phyloP scores from a whole-genome alignment of 306 rosid species.

The Pterocarpus santalinus region DNA sequence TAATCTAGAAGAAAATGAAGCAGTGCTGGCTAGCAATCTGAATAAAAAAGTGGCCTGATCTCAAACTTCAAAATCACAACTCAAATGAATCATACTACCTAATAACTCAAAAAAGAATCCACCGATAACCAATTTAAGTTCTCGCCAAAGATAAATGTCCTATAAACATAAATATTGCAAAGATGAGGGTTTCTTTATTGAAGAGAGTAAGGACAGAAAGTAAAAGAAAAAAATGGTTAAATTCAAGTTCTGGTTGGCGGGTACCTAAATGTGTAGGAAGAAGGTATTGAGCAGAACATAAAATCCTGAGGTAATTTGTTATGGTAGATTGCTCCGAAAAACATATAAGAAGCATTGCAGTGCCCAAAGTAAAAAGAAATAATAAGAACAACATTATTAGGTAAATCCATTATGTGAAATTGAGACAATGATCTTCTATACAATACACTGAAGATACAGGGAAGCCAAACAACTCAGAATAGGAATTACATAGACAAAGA shows the following conservation, averaged over 20 bases:
- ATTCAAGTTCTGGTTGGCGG: background rate
- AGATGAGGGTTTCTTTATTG: background rate
- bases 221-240: background rate
- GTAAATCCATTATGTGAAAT: slow-evolving; percentile 19
- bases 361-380: slow-evolving; percentile 24
- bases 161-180: background rate
- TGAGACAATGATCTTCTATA: slow-evolving; percentile 19
- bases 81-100: background rate
- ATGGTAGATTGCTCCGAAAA: background rate
- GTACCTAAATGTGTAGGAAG: background rate
- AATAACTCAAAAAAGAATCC: slow-evolving; percentile 10
- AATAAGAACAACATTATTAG: slow-evolving; percentile 12
- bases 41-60: slow-evolving; percentile 6
- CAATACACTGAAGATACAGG: slow-evolving; percentile 25
- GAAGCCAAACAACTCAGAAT: slow-evolving; percentile 31
- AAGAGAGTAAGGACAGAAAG: slow-evolving; percentile 8
- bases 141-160: background rate
- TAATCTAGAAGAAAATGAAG: background rate
- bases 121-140: slow-evolving; percentile 10
- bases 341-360: slow-evolving; percentile 12
- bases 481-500: slow-evolving; percentile 43
- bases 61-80: slow-evolving; percentile 5
- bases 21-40: slow-evolving; percentile 18
- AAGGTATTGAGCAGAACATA: background rate
- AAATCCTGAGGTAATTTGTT: background rate